phyloP scores from a whole-genome alignment of 306 rosid genomes.

The Vigna reflexopilosa region DNA sequence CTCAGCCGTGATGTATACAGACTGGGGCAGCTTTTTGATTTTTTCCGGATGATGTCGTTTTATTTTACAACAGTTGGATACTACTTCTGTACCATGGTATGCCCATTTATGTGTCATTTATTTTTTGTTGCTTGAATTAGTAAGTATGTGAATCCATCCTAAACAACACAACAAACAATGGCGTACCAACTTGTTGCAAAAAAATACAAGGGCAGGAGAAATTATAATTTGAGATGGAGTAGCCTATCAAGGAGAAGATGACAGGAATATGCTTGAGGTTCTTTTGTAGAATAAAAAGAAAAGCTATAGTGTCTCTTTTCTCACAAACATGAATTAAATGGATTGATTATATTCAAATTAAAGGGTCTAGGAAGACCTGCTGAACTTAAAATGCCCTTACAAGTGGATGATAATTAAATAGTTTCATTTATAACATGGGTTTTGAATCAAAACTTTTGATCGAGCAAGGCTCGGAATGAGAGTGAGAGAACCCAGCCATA shows the following conservation, averaged over 20 bases:
- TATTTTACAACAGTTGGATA: slow-evolving; percentile 90
- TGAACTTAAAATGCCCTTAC: no score
- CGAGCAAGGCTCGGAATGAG: not conserved
- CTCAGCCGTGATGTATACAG: slow-evolving; percentile 97
- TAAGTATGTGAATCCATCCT: not conserved
- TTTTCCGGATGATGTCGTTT: slow-evolving; percentile 96
- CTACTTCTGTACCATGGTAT: slow-evolving; percentile 93
- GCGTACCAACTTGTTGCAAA: not conserved
- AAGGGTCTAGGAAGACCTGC: no score
- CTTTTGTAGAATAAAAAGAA: not conserved
- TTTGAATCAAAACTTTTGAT: not conserved
- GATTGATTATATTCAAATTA: not conserved
- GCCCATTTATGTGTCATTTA: slow-evolving; percentile 28
- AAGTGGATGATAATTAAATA: no score
- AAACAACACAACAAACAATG: not conserved
- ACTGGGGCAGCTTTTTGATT: slow-evolving; percentile 96
- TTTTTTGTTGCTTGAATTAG: not conserved
- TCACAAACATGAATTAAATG: not conserved
- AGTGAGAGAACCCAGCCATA: not conserved
- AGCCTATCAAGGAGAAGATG: not conserved
- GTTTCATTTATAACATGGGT: not conserved
- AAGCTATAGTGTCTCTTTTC: not conserved
- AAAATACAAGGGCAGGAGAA: not conserved
- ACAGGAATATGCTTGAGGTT: not conserved
- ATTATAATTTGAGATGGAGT: not conserved